These are phyloP conservation scores for Lizonia empirigonia DNA, from an alignment of 2,329 filamentous ascomycete species.

Conservation along the genomic window DNA sequence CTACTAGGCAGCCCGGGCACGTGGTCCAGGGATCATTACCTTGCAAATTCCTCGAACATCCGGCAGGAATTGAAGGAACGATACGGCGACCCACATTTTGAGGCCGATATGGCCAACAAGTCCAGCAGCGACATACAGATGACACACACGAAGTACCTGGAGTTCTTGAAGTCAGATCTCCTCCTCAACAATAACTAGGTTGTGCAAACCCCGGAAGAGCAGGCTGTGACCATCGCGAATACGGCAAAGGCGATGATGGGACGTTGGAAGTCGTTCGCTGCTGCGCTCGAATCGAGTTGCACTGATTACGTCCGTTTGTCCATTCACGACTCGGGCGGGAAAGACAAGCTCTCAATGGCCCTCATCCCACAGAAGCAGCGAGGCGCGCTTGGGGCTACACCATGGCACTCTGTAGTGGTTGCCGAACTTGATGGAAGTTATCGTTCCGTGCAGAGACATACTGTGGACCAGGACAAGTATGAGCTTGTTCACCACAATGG, in stretches of 20 bases:
- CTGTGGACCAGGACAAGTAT: slow-evolving; percentile 25
- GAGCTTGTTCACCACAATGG: slow-evolving; percentile 30
- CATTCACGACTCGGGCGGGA: slow-evolving; percentile 40
- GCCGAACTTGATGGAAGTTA: slow-evolving; percentile 30
- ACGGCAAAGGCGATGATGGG: slow-evolving; percentile 42
- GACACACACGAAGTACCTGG: slow-evolving; percentile 38
- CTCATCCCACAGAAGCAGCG: slow-evolving; percentile 31
- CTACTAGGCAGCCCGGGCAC: slow-evolving; percentile 24
- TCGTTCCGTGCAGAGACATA: slow-evolving; percentile 25
- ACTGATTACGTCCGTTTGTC: slow-evolving; percentile 37
- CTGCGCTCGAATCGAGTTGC: slow-evolving; percentile 27
- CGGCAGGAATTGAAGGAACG: slow-evolving; percentile 31
- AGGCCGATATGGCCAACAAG: slow-evolving; percentile 40
- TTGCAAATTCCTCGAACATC: slow-evolving; percentile 30
- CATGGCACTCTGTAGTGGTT: slow-evolving; percentile 34
- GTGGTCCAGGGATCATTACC: slow-evolving; percentile 30
- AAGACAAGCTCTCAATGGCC: slow-evolving; percentile 39
- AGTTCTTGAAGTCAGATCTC: slow-evolving; percentile 35
- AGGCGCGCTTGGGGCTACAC: slow-evolving; percentile 30
- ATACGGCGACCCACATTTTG: slow-evolving; percentile 33
- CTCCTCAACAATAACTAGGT: slow-evolving; percentile 23
- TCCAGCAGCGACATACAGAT: slow-evolving; percentile 34
- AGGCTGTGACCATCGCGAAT: slow-evolving; percentile 26
- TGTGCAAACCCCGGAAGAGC: slow-evolving; percentile 23
- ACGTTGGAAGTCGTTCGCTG: slow-evolving; percentile 35